Base-by-base conservation (phyloP, 495 filamentous ascomycete species). In the Penicillium coprophilum region DNA sequence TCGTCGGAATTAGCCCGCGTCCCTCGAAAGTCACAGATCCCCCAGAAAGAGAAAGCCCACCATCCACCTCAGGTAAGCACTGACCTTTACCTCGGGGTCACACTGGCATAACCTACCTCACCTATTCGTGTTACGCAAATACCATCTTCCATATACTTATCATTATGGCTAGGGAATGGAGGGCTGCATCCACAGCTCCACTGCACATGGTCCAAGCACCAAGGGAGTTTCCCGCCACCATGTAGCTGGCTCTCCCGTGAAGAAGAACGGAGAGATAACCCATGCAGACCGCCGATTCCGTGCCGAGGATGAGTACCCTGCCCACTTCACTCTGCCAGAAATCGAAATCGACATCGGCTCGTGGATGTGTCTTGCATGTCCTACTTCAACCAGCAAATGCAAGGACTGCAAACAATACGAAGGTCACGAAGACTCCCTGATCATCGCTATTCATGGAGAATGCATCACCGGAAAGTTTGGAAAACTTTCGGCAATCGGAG, bases 361-460 rank as follows among this genome's bases (percentile, higher is more conserved):
- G 24, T 65, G 59, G 59, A 17, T 53, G 8, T 53, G 36, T 17
- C 40, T 59, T 34, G 43, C 62, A 6, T 65, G 59, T 41, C 56
- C 50, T 13, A 5, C 17, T 8, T 52, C 59, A 9, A 41, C 3
- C 2, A 12, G 9, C 38, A 53, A 56, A 38, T 65, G 62, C 59
- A 9, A n/a, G 7, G 15, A 50, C 43, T 65, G 62, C 39, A 40
- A 31, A 15, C 46, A 56, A 21, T 46, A 45, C 19, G 46, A 49
- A 11, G 55, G 39, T 24, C 62, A 62, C n/a, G 27, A 34, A 10
- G 62, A 55, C 30, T 56, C 55, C 15, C 31, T 64, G 1, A 19
- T 66, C n/a, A n/a, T 64, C 17, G 36, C 39, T 12, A 47, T 66
- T 19, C 46, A 51, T 30, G 58, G 57, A n/a, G 34, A 34, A 0